Base-by-base conservation (phyloP, 2,329 filamentous ascomycete genomes). In the Thelonectria blattea region DNA sequence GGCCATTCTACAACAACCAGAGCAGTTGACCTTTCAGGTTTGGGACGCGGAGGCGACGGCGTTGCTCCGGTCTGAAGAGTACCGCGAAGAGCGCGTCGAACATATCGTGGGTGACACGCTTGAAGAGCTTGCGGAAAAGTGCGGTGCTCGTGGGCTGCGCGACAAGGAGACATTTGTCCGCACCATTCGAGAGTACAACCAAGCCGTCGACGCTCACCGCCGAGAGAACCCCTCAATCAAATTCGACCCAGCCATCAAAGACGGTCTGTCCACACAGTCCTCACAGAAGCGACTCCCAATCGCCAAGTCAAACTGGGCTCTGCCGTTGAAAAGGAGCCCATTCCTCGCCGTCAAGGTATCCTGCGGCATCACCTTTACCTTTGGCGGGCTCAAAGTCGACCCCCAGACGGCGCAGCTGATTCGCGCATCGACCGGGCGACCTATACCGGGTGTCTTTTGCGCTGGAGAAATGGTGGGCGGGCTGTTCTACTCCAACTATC, bases 361-460 rank as follows among this genome's bases (percentile, higher is more conserved):
- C 4, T 86, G 85, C 47, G 88, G 88, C 1, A 81, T 91, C 15
- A 90, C 87, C 0, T 91, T 90, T 65, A 90, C 88, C 0, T 91
- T 90, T 74, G 88, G 87, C 1, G 87, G 88, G 0, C 73, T 90
- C 7, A 79, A 80, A 5, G 81, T 88, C 2, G 79, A 85, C 50
- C 79, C 85, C 0, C 71, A 83, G 22, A 87, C 83, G 0, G 79
- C 84, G 0, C 78, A 77, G 3, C 81, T 89, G 1, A 71, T 88
- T 14, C 79, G 77, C 2, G 75, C 79, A 4, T 70, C 73, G 1
- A 82, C 79, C 0, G 76, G 76, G 1, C 66, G 68, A 5, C 74
- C 77, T n/a, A 79, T 90, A 5, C 79, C 79, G 0, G 85, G 86
- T 0, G 68, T 90, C 2, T 89, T 81, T 62, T 87, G 85, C 64